Conservation (phyloP, 1,284 basidiomycete genomes). For the Cryptococcus sp. region DNA sequence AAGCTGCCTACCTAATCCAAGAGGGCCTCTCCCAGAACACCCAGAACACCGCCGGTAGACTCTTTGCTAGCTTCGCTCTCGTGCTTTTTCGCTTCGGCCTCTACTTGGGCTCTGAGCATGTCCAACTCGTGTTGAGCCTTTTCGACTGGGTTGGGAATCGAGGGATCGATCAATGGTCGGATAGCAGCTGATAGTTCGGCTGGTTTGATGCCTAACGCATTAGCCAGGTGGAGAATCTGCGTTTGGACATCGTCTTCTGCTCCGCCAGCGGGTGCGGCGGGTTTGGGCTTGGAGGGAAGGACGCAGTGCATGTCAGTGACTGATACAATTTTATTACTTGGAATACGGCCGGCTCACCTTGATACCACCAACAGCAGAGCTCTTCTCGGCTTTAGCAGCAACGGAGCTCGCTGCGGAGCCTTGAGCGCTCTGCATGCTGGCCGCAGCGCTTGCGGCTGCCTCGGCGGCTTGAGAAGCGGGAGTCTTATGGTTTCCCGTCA, state of each 20-base stretch:
- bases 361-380: background rate
- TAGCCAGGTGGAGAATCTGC: slow-evolving; percentile 47
- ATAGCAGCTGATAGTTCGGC: slow-evolving; percentile 49
- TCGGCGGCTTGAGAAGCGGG: slow-evolving; percentile 17
- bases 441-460: slow-evolving; percentile 11
- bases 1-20: slow-evolving; percentile 35
- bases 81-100: slow-evolving; percentile 23
- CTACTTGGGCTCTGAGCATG: slow-evolving; percentile 35
- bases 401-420: background rate
- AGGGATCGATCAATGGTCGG: slow-evolving; percentile 50
- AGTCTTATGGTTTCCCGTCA: slow-evolving; percentile 39
- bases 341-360: background rate
- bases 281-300: too few relatives aligned
- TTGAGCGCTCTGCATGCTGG: background rate
- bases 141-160: slow-evolving; percentile 45
- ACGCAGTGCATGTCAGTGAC: too few relatives aligned
- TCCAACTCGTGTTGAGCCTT: slow-evolving; percentile 36
- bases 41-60: slow-evolving; percentile 35
- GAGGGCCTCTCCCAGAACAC: slow-evolving; percentile 47
- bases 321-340: too few relatives aligned
- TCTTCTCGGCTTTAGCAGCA: background rate
- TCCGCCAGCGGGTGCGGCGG: background rate
- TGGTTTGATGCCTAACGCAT: slow-evolving; percentile 49
- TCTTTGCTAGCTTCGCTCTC: slow-evolving; percentile 9
- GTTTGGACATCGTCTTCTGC: slow-evolving; percentile 39